Conservation (phyloP, 1,284 basidiomycete genomes). For the Coniophora puteana region DNA sequence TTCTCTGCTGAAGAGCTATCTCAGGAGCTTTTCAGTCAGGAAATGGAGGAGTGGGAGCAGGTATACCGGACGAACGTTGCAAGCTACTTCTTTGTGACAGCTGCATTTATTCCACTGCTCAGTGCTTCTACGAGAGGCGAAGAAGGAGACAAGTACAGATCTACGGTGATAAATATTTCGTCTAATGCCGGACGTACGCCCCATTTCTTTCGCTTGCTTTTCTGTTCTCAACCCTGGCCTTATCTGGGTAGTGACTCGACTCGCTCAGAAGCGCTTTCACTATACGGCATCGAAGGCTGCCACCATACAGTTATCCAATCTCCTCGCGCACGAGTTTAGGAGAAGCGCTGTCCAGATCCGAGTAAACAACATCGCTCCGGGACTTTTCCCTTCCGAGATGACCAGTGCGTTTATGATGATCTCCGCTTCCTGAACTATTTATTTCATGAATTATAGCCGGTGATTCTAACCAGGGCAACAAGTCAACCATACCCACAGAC, state of each 20-base stretch:
- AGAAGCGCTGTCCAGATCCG: constrained; percentile 23
- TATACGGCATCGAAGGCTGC: constrained; percentile 37
- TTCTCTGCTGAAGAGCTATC: constrained; percentile 25
- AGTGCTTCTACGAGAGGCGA: constrained; percentile 24
- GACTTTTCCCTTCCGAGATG: constrained; percentile 28
- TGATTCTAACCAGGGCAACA: too few species aligned
- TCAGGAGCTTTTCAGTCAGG: constrained; percentile 30
- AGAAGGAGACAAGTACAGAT: too few species aligned
- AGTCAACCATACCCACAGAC: too few species aligned
- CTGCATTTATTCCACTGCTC: constrained; percentile 36
- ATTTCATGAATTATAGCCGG: too few species aligned
- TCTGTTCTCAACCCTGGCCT: too few species aligned
- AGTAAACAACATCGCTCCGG: constrained; percentile 29
- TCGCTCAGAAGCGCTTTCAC: constrained; percentile 33
- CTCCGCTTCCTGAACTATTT: too few species aligned
- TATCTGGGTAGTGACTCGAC: constrained; percentile 32
- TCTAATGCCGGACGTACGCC: constrained; percentile 36
- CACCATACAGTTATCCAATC: constrained; percentile 31
- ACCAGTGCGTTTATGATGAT: constrained; percentile 11
- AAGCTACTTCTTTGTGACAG: constrained; percentile 32
- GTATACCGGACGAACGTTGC: constrained; percentile 35
- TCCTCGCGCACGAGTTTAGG: constrained; percentile 33
- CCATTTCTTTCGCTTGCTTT: too few species aligned
- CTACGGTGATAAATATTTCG: constrained; percentile 32
- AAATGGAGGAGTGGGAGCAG: constrained; percentile 29